Evolutionary conservation across 1,284 basidiomycete genomes (phyloP).

Genomic region (Ceratobasidium sp.): DNA sequence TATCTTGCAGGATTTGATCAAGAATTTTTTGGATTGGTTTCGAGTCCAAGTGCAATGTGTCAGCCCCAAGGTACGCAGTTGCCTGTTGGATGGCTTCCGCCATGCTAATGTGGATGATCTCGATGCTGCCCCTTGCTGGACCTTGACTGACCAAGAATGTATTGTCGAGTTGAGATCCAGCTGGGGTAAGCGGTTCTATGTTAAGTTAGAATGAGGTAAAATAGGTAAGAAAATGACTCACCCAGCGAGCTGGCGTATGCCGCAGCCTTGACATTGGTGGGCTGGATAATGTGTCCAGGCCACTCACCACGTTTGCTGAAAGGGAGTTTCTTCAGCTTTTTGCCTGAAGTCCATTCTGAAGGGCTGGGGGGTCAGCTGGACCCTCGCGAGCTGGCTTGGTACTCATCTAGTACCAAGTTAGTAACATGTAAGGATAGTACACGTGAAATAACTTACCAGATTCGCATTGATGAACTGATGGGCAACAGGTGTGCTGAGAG

Average conservation of each 20-base stretch:
- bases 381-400: not conserved
- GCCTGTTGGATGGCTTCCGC: not conserved
- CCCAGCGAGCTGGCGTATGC: not conserved
- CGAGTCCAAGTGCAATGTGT: not conserved
- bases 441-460: too few relatives aligned
- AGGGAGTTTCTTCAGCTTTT: not conserved
- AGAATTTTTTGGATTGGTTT: not conserved
- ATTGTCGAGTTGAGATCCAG: not conserved
- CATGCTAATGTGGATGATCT: not conserved
- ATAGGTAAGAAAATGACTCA: not conserved
- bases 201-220: not conserved
- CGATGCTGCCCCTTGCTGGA: not conserved
- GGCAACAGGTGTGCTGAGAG: not conserved
- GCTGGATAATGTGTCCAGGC: slow-evolving; percentile 12
- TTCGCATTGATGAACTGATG: not conserved
- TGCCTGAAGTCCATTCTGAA: not conserved
- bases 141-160: not conserved
- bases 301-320: not conserved
- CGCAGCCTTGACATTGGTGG: not conserved
- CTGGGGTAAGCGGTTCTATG: not conserved
- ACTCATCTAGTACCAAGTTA: not conserved
- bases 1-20: not conserved
- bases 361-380: slow-evolving; percentile 5
- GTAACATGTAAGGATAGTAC: not conserved
- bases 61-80: not conserved